Conservation (phyloP, 805 yeast genomes). For the Yamadazyma scolyti region DNA sequence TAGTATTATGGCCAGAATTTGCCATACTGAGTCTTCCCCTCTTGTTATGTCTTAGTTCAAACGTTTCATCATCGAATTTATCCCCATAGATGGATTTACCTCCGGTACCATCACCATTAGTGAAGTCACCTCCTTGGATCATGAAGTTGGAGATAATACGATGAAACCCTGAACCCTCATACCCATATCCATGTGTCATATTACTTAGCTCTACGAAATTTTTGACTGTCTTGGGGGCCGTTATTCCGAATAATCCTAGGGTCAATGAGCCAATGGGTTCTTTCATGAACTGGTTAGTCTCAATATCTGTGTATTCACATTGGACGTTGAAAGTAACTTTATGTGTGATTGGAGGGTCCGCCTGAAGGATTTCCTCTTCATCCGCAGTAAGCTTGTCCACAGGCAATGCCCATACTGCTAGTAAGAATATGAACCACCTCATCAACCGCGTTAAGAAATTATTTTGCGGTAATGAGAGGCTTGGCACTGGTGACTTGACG, state of each 20-base stretch:
- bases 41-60: slow-evolving; percentile 62
- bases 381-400: slow-evolving; percentile 1
- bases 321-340: slow-evolving; percentile 38
- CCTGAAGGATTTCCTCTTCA: slow-evolving; percentile 1
- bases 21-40: slow-evolving; percentile 90
- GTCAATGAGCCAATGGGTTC: slow-evolving; percentile 40
- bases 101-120: slow-evolving; percentile 68
- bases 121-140: slow-evolving; percentile 39
- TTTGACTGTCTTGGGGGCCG: slow-evolving; percentile 48
- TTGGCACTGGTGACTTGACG: too few relatives aligned
- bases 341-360: slow-evolving; percentile 50
- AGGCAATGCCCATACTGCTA: slow-evolving; percentile 1
- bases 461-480: too few relatives aligned
- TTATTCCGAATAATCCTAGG: slow-evolving; percentile 62
- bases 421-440: neutral
- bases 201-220: slow-evolving; percentile 30
- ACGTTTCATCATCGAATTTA: slow-evolving; percentile 52
- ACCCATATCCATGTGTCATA: slow-evolving; percentile 47
- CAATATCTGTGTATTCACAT: slow-evolving; percentile 18
- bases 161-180: slow-evolving; percentile 59
- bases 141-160: slow-evolving; percentile 33
- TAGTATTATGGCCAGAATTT: slow-evolving; percentile 49
- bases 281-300: slow-evolving; percentile 5
- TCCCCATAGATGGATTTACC: slow-evolving; percentile 67
- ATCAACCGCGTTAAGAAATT: too few relatives aligned